These are phyloP conservation scores for Carex pumila DNA, from an alignment of 176 grass and related monocot genomes.

Conservation along the genomic window DNA sequence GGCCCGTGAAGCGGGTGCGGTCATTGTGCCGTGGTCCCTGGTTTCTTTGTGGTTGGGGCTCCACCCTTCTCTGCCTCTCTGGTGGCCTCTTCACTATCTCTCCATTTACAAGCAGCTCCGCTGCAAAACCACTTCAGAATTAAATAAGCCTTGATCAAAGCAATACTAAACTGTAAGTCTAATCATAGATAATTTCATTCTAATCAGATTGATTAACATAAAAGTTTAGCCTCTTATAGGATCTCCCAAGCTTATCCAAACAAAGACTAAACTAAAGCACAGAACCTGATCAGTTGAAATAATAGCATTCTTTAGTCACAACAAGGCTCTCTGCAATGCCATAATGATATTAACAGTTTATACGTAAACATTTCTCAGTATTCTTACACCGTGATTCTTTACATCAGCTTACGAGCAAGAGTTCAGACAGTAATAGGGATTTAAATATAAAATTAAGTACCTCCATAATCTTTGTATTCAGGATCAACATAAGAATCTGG, in stretches of 20 bases:
- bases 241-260: neutral
- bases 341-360: neutral
- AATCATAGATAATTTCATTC: neutral
- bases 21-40: slow-evolving; percentile 79
- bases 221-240: neutral
- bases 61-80: slow-evolving; percentile 85
- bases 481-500: slow-evolving; percentile 92
- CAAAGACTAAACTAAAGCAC: neutral
- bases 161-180: neutral
- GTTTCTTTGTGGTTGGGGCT: slow-evolving; percentile 66
- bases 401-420: neutral
- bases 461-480: slow-evolving; percentile 92
- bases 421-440: neutral
- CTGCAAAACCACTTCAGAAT: slow-evolving; percentile 31
- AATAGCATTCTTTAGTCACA: neutral
- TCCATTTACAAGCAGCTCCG: slow-evolving; percentile 86
- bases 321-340: neutral
- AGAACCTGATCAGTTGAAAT: neutral
- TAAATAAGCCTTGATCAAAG: neutral
- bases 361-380: neutral
- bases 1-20: slow-evolving; percentile 59
- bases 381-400: neutral
- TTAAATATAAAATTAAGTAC: slow-evolving; percentile 25
- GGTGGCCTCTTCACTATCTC: slow-evolving; percentile 80
- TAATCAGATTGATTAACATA: neutral